A percentile compares a stretch with the other conserved stretches of the same genome.
These are phyloP conservation scores for Massarina eburnea DNA, from an alignment of 2,329 filamentous ascomycete species.

Conservation along the genomic window DNA sequence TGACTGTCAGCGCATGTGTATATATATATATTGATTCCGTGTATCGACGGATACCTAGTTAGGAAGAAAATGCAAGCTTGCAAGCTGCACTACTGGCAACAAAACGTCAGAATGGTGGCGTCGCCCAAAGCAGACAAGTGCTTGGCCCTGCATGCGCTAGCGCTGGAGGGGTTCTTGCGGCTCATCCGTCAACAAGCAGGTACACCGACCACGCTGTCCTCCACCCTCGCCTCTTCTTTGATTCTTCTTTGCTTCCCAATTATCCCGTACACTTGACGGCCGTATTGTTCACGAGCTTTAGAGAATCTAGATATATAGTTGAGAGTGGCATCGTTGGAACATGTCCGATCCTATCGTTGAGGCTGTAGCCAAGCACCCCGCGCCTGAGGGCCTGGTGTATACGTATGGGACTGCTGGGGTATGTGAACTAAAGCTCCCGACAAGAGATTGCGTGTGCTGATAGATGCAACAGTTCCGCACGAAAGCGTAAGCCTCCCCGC, in stretches of 20 bases:
- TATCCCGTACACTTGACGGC: neutral
- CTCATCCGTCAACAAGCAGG: slow-evolving; percentile 5
- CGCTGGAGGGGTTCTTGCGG: slow-evolving; percentile 18
- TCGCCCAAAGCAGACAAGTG: slow-evolving; percentile 19
- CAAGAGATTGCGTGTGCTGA: slow-evolving; percentile 8
- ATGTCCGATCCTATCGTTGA: slow-evolving; percentile 38
- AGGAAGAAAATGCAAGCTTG: neutral
- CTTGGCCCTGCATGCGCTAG: slow-evolving; percentile 1
- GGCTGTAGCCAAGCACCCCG: slow-evolving; percentile 39
- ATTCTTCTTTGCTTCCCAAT: neutral
- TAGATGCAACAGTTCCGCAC: slow-evolving; percentile 60
- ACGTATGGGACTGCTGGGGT: slow-evolving; percentile 51
- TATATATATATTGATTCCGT: too few relatives aligned
- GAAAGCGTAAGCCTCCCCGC: slow-evolving; percentile 60
- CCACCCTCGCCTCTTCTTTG: neutral
- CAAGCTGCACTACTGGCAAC: too few relatives aligned
- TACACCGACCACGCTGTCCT: slow-evolving; percentile 4
- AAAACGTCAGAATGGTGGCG: slow-evolving; percentile 13
- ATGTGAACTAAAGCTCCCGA: slow-evolving; percentile 37
- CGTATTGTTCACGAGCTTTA: neutral
- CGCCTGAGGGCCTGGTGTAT: slow-evolving; percentile 40
- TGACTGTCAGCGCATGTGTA: too few relatives aligned
- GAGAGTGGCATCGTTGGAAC: slow-evolving; percentile 1
- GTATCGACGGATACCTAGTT: too few relatives aligned
- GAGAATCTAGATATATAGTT: neutral